phyloP scores from a whole-genome alignment of 108 stramenopile genomes.

The Nitzschia sp. region DNA sequence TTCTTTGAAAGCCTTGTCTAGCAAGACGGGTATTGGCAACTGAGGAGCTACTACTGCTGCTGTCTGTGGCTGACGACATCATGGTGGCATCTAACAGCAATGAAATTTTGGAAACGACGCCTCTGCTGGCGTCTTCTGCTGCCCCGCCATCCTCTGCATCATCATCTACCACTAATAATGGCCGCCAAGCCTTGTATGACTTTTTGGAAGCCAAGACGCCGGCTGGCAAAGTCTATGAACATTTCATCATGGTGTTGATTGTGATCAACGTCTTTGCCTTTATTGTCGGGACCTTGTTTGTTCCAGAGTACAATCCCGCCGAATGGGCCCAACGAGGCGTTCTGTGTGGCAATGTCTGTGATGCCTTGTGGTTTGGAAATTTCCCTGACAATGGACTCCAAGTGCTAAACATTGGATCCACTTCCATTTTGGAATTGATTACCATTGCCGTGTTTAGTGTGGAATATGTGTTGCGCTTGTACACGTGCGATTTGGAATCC shows the following conservation, averaged over 20 bases:
- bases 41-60: too few relatives aligned
- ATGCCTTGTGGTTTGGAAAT: constrained; percentile 83
- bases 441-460: constrained; percentile 76
- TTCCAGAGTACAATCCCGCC: constrained; percentile 68
- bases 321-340: constrained; percentile 32
- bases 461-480: constrained; percentile 81
- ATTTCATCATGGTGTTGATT: constrained; percentile 81
- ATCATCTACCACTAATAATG: background rate
- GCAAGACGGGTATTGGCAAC: too few relatives aligned
- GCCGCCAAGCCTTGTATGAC: constrained; percentile 23
- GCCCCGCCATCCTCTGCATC: background rate
- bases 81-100: too few relatives aligned
- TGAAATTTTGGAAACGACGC: constrained; percentile 7
- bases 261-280: constrained; percentile 79
- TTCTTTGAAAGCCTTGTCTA: too few relatives aligned
- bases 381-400: constrained; percentile 58
- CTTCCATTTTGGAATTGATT: constrained; percentile 62
- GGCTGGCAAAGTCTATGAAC: constrained; percentile 70
- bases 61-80: too few relatives aligned
- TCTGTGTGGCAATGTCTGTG: constrained; percentile 57
- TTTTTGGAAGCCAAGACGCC: constrained; percentile 83
- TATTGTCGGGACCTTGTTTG: constrained; percentile 70
- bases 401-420: constrained; percentile 61
- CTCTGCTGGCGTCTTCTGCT: background rate
- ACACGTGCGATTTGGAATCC: constrained; percentile 56